A percentile compares a stretch with the other conserved stretches of the same genome.
Evolutionary conservation across 2,329 filamentous ascomycete species (phyloP).

Genomic region (Pseudopyrenochaeta lycopersici): DNA sequence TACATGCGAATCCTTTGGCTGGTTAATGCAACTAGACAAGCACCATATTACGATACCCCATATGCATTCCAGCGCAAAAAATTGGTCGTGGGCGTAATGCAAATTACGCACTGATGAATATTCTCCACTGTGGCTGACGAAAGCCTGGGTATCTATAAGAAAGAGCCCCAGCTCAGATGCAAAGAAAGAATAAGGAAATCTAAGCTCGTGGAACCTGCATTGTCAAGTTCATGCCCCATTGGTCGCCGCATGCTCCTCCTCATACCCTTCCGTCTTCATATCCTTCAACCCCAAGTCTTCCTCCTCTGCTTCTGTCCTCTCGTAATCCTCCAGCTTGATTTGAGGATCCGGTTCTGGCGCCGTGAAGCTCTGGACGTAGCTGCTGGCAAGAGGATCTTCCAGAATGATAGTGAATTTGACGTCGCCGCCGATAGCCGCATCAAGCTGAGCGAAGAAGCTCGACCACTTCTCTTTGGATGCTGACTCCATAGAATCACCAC

Average conservation of each 20-base stretch:
- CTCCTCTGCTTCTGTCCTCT: constrained; percentile 88
- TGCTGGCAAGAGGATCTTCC: constrained; percentile 87
- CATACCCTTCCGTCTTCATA: constrained; percentile 92
- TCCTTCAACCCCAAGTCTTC: constrained; percentile 90
- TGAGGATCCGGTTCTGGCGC: constrained; percentile 84
- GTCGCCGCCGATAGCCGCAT: constrained; percentile 80
- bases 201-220: constrained; percentile 7
- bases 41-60: too few species aligned
- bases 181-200: constrained; percentile 29
- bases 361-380: constrained; percentile 88
- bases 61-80: not conserved
- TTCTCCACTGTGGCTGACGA: constrained; percentile 39
- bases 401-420: constrained; percentile 84
- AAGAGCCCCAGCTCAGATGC: constrained; percentile 35
- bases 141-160: constrained; percentile 47
- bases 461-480: constrained; percentile 78
- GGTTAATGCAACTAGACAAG: constrained; percentile 49
- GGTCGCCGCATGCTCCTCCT: constrained; percentile 55
- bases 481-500: constrained; percentile 79
- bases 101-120: constrained; percentile 5
- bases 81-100: too few species aligned
- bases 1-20: constrained; percentile 83
- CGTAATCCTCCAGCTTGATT: constrained; percentile 83
- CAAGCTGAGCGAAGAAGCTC: constrained; percentile 79
- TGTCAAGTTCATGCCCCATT: constrained; percentile 21